A percentile compares a stretch with the other conserved stretches of the same genome.
Conservation (phyloP, 1,284 basidiomycete genomes). For the Naganishia cerealis region DNA sequence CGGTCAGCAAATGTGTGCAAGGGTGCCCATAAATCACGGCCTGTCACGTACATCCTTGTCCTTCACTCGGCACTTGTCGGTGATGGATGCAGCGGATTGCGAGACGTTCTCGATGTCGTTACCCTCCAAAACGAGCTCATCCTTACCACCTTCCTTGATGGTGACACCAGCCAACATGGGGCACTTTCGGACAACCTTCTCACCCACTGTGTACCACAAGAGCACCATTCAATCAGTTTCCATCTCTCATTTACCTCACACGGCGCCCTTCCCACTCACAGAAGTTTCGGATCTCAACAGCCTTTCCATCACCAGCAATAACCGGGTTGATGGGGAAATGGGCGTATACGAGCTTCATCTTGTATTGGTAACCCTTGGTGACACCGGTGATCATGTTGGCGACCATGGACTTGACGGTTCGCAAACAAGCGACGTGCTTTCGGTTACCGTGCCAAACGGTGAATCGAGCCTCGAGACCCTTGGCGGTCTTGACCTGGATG, state of each 20-base stretch:
- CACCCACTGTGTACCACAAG: constrained; percentile 47
- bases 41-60: constrained; percentile 74
- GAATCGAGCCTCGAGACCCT: constrained; percentile 75
- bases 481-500: constrained; percentile 53
- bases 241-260: background rate
- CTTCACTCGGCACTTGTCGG: constrained; percentile 88
- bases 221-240: constrained; percentile 6
- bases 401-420: constrained; percentile 91
- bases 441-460: constrained; percentile 97
- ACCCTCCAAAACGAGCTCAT: constrained; percentile 87
- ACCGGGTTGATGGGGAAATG: constrained; percentile 99
- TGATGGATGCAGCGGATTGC: constrained; percentile 93
- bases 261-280: constrained; percentile 60
- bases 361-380: constrained; percentile 99
- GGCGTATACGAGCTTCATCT: constrained; percentile 98
- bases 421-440: constrained; percentile 97
- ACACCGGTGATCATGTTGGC: constrained; percentile 97
- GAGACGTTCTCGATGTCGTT: constrained; percentile 95
- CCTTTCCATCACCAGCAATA: constrained; percentile 75
- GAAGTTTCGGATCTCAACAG: constrained; percentile 97
- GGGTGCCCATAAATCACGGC: background rate
- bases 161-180: constrained; percentile 87
- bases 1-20: constrained; percentile 1
- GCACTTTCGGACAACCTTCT: constrained; percentile 86
- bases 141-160: constrained; percentile 88